Conservation (phyloP, 805 yeast species). For the Monosporozyma servazzii region DNA sequence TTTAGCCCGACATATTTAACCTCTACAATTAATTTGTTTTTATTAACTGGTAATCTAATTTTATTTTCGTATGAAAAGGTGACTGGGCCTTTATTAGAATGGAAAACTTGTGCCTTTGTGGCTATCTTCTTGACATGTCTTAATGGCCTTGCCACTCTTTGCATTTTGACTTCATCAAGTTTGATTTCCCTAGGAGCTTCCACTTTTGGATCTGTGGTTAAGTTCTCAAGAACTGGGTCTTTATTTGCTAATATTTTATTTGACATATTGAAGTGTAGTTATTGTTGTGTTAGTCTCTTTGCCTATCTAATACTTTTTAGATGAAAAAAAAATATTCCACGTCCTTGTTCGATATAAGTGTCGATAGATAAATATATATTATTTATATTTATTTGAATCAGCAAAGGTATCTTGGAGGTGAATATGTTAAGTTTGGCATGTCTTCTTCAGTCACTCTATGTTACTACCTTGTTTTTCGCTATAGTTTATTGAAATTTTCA, state of each 20-base stretch:
- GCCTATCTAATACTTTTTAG: too few species aligned
- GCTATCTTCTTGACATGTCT: conserved; percentile 46
- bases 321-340: too few species aligned
- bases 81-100: conserved; percentile 31
- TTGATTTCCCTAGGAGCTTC: conserved; percentile 24
- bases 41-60: conserved; percentile 40
- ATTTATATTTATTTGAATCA: too few species aligned
- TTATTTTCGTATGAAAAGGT: conserved; percentile 46
- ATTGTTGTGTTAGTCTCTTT: background rate
- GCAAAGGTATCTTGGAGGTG: background rate
- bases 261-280: background rate
- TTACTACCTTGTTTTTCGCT: background rate
- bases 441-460: background rate
- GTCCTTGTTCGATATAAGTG: too few species aligned
- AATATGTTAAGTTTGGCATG: background rate
- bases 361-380: background rate
- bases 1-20: conserved; percentile 52
- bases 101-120: conserved; percentile 38
- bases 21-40: conserved; percentile 45
- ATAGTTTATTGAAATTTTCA: background rate
- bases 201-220: conserved; percentile 10
- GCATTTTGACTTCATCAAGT: conserved; percentile 17
- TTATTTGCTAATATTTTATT: conserved; percentile 7
- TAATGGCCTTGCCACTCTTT: conserved; percentile 37
- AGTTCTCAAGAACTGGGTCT: conserved; percentile 17